Conservation (phyloP, 352 stramenopile genomes). For the Pythium biforme region DNA sequence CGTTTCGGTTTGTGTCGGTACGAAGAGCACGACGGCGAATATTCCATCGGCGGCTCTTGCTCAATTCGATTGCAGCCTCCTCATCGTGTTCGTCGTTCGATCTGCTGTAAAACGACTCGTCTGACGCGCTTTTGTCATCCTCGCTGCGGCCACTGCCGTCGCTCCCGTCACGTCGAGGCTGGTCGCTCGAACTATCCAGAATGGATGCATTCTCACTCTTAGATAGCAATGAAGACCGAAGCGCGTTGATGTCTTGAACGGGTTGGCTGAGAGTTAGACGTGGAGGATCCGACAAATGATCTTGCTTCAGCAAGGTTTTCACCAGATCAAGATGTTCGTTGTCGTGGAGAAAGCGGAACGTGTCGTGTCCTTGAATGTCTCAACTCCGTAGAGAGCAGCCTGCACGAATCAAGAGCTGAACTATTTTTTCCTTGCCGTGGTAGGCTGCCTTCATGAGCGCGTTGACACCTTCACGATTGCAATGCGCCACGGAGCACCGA, state of each 20-base stretch:
- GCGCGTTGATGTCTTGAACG: background rate
- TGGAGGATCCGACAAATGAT: background rate
- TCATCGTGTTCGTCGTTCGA: background rate
- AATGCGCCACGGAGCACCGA: conserved; percentile 42
- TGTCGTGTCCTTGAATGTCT: conserved; percentile 47
- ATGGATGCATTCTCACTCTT: background rate
- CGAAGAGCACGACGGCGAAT: conserved; percentile 39
- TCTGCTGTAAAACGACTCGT: background rate
- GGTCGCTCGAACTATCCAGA: background rate
- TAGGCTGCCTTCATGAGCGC: conserved; percentile 50
- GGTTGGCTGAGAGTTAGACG: background rate
- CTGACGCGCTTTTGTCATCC: background rate
- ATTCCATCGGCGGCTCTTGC: conserved; percentile 29
- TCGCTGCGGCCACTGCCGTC: background rate
- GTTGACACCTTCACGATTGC: conserved; percentile 46
- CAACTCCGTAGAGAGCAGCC: conserved; percentile 37
- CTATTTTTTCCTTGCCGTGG: conserved; percentile 34
- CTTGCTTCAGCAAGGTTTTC: conserved; percentile 27
- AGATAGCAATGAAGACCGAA: background rate
- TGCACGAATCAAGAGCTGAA: conserved; percentile 39
- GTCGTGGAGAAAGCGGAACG: conserved; percentile 39
- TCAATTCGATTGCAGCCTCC: background rate
- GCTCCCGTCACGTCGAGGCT: background rate
- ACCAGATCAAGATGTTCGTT: conserved; percentile 49
- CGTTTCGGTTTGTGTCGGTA: conserved; percentile 24